Evolutionary conservation across 2,329 filamentous ascomycete species (phyloP).

Genomic region (Arthrobotrys iridis): DNA sequence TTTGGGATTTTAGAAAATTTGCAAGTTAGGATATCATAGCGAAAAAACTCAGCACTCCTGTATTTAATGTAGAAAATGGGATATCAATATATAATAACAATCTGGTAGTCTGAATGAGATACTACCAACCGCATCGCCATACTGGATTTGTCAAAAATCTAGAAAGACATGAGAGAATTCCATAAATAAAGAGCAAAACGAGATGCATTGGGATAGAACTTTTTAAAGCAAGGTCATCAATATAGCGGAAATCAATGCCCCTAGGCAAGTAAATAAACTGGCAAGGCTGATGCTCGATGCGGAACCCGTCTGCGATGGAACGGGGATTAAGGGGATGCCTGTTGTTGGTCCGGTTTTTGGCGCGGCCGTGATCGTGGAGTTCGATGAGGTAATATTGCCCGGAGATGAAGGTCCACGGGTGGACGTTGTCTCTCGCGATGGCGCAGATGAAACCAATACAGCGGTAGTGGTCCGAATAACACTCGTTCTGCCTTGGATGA

Average conservation of each 20-base stretch:
- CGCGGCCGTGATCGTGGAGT: slow-evolving; percentile 1
- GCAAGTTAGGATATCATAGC: slow-evolving; percentile 12
- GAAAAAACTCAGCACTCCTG: neutral
- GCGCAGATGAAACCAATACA: neutral
- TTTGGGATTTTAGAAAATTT: neutral
- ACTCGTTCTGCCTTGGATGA: slow-evolving; percentile 40
- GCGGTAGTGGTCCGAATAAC: slow-evolving; percentile 35
- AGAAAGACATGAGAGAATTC: neutral
- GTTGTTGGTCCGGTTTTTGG: slow-evolving; percentile 17
- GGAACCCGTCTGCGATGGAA: slow-evolving; percentile 12
- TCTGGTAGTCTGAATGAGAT: neutral
- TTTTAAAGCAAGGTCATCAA: slow-evolving; percentile 39
- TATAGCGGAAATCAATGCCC: slow-evolving; percentile 35
- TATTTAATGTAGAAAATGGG: neutral
- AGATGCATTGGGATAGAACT: neutral
- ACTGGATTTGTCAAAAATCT: neutral
- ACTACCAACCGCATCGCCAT: neutral
- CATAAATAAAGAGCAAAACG: slow-evolving; percentile 16
- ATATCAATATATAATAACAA: slow-evolving; percentile 14
- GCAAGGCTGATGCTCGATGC: slow-evolving; percentile 41
- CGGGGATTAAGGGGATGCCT: slow-evolving; percentile 14
- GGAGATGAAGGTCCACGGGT: neutral
- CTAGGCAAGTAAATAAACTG: slow-evolving; percentile 25
- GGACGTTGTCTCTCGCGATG: slow-evolving; percentile 5
- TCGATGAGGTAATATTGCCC: slow-evolving; percentile 13